Conservation (phyloP, 2,329 filamentous ascomycete genomes). For the Microsporum audouinii region DNA sequence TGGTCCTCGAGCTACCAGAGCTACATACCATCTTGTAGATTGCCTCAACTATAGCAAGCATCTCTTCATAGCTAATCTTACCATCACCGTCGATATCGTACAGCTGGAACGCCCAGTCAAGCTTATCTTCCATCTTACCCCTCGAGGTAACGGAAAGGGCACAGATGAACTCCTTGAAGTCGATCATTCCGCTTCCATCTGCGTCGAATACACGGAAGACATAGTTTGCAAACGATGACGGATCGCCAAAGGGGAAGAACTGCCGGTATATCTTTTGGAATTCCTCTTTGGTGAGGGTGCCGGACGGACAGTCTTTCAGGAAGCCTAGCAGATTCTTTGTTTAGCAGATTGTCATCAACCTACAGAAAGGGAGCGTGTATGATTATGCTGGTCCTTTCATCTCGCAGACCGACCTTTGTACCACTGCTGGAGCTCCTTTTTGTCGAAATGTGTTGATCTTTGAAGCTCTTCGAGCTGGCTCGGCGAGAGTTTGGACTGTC, state of each 20-base stretch:
- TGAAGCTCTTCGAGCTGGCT: constrained; percentile 92
- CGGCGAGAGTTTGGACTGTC: constrained; percentile 96
- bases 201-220: constrained; percentile 99
- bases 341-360: background rate
- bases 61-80: constrained; percentile 98
- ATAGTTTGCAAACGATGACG: constrained; percentile 94
- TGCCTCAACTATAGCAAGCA: constrained; percentile 95
- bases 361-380: background rate
- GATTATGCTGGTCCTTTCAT: background rate
- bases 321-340: constrained; percentile 53
- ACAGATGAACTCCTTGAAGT: constrained; percentile 99
- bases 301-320: constrained; percentile 93
- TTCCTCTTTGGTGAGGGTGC: constrained; percentile 94
- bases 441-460: constrained; percentile 96
- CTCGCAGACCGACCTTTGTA: constrained; percentile 70
- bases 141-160: constrained; percentile 91
- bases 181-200: constrained; percentile 93
- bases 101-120: constrained; percentile 98
- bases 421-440: constrained; percentile 99
- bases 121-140: constrained; percentile 98
- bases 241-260: constrained; percentile 98
- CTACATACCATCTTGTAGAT: constrained; percentile 94
- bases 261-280: constrained; percentile 99
- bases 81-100: constrained; percentile 99
- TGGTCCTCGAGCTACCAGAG: background rate